These are phyloP conservation scores for Amphirosellinia nigrospora DNA, from an alignment of 495 filamentous ascomycete species.

Conservation along the genomic window DNA sequence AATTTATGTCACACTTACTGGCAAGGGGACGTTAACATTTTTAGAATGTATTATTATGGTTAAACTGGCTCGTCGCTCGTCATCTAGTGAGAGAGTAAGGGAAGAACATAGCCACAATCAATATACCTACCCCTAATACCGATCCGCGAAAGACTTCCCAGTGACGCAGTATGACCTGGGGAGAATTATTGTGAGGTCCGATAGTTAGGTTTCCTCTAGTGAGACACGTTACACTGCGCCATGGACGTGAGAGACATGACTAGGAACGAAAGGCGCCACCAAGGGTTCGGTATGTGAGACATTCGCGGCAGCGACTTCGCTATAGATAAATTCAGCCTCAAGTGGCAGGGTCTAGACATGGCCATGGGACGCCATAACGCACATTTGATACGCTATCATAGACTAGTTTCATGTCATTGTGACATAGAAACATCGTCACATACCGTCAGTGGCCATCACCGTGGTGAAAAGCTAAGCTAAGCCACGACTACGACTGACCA, in stretches of 20 bases:
- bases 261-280: not conserved
- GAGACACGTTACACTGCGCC: constrained; percentile 14
- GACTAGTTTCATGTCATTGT: not conserved
- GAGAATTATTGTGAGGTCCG: not conserved
- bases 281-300: constrained; percentile 4
- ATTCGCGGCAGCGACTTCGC: not conserved
- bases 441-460: not conserved
- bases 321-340: not conserved
- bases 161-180: constrained; percentile 1
- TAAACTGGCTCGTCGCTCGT: not conserved
- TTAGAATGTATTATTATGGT: not conserved
- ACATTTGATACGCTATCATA: not conserved
- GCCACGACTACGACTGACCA: too few species aligned
- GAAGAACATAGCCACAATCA: not conserved
- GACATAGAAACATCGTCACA: constrained; percentile 1
- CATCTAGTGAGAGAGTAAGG: not conserved
- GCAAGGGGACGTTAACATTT: not conserved
- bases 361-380: not conserved
- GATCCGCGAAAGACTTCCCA: not conserved
- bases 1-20: not conserved
- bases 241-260: constrained; percentile 14
- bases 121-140: not conserved
- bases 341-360: not conserved
- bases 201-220: not conserved
- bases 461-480: not conserved